phyloP scores from a whole-genome alignment of 768 basidiomycete species.

The Suillus ampliporus region DNA sequence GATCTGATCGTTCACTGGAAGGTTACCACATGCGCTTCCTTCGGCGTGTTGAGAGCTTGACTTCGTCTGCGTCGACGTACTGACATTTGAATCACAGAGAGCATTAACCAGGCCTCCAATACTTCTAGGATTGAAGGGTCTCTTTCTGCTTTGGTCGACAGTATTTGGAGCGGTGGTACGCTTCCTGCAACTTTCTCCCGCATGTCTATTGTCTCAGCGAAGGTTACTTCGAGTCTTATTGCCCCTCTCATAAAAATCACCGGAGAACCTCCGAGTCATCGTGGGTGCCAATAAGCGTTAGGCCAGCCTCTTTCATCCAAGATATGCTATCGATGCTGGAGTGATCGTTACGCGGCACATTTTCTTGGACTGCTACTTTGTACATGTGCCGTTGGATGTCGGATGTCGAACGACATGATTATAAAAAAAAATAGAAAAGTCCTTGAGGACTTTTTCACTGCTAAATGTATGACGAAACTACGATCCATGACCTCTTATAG shows the following conservation, averaged over 20 bases:
- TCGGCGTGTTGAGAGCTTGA: too few relatives aligned
- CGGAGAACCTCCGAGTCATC: neutral
- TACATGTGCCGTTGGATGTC: neutral
- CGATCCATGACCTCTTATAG: too few relatives aligned
- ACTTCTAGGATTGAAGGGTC: neutral
- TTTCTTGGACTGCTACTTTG: neutral
- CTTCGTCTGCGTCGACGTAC: neutral
- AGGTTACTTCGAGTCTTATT: neutral
- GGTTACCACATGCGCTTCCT: neutral
- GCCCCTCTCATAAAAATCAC: neutral
- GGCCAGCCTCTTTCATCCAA: neutral
- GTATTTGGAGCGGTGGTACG: neutral
- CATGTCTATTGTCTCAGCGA: neutral
- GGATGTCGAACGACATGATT: neutral
- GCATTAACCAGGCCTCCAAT: neutral
- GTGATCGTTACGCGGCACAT: neutral
- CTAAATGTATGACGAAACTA: too few relatives aligned
- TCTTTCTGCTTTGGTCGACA: neutral
- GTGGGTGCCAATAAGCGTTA: neutral
- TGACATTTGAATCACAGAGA: neutral
- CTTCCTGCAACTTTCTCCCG: neutral
- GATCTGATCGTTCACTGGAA: neutral
- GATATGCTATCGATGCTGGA: neutral
- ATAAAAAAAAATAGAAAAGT: too few relatives aligned
- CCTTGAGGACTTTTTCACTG: too few relatives aligned